Conservation (phyloP, 306 rosid genomes). For the Morella rubra region DNA sequence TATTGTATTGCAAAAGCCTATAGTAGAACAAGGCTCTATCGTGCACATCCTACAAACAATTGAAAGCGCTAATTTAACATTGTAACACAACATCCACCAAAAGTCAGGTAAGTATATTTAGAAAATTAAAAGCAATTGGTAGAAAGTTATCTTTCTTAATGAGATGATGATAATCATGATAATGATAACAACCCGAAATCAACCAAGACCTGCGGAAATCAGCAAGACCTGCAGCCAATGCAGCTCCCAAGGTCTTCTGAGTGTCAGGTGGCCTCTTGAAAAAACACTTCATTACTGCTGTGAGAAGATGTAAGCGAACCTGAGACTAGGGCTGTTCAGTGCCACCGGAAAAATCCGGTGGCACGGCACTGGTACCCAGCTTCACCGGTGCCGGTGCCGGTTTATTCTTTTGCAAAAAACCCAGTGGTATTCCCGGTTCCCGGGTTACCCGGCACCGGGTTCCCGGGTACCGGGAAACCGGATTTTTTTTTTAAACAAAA, state of each 20-base stretch:
- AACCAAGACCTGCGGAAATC: constrained; percentile 84
- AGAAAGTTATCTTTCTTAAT: not conserved
- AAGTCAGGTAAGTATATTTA: not conserved
- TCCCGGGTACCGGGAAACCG: too few relatives aligned
- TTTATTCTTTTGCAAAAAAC: too few relatives aligned
- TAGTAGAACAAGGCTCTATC: constrained; percentile 96
- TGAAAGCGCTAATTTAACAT: constrained; percentile 36
- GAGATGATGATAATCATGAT: not conserved
- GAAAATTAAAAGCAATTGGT: not conserved
- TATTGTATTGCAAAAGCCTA: constrained; percentile 84
- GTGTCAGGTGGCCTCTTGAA: constrained; percentile 98
- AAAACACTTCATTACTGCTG: constrained; percentile 98
- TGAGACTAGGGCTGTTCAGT: too few relatives aligned
- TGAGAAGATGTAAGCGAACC: constrained; percentile 98
- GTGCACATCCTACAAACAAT: constrained; percentile 88
- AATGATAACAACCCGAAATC: constrained; percentile 9
- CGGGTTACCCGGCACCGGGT: too few relatives aligned
- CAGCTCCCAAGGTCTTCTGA: constrained; percentile 89
- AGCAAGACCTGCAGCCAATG: constrained; percentile 90
- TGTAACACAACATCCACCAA: constrained; percentile 16
- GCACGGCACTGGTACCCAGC: too few relatives aligned
- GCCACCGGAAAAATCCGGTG: too few relatives aligned
- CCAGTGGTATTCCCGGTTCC: too few relatives aligned
- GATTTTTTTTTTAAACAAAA: too few relatives aligned
- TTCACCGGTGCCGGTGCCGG: too few relatives aligned